Evolutionary conservation across 2,329 filamentous ascomycete genomes (phyloP), one percentile per base, ranked within the genome.

Genomic region (Colletotrichum sojae): DNA sequence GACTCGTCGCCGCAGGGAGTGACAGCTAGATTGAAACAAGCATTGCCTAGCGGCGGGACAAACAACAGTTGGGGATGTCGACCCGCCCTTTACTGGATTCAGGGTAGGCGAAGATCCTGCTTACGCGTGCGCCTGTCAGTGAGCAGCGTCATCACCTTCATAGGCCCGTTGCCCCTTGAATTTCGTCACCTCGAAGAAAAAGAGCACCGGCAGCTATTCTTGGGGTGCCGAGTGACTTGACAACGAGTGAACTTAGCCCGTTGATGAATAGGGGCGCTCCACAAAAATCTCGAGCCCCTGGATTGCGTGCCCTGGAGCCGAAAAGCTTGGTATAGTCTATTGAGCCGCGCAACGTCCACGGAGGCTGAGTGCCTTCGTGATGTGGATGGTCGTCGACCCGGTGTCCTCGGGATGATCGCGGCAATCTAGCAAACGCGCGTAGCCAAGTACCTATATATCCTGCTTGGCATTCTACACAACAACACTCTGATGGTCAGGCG

Each of bases 271-370:
- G 12, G 10, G 13, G n/a, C 25, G 40, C 40, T 53, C 63, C 49
- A 60, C 49, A 54, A n/a, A 8, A 16, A 31, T 53, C 25, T 49
- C 15, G 15, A 0, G 1, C n/a, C 22, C n/a, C 16, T 46, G 46
- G 46, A n/a, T 48, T 10, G 49, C 57, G 40, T 18, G 2, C 39
- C 48, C 56, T 39, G 53, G 39, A 55, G 15, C 27, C 4, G 25
- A 27, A 54, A 66, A 66, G 63, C 63, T 66, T 61, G 27, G 55
- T 66, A 61, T 54, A 66, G 36, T 54, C 60, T 61, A 66, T 53
- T 49, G 63, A 61, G 56, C 55, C 63, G 48, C 63, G 56, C 39
- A 66, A 66, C 49, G 27, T 20, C 56, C 9, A 48, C 18, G 12
- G 56, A 25, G 63, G 55, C 63, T 54, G 25, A 59, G 55, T 18